These are phyloP conservation scores for Hsuehochloa calcarea DNA, from an alignment of 176 grass and related monocot genomes.

Conservation along the genomic window DNA sequence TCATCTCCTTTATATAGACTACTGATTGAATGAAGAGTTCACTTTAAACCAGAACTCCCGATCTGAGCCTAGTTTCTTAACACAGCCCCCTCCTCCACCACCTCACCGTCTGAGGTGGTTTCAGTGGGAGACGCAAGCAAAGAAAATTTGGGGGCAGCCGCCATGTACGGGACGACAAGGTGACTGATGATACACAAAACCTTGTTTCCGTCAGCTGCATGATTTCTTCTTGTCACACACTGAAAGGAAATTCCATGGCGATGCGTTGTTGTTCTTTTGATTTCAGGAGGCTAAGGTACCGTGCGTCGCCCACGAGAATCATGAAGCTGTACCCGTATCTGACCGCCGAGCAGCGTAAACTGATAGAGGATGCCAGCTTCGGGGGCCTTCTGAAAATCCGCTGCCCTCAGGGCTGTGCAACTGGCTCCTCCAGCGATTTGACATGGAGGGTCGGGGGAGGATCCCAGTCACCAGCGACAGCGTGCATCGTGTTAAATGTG, in stretches of 20 bases:
- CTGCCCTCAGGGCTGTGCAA: neutral
- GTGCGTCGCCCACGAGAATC: neutral
- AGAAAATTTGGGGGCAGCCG: neutral
- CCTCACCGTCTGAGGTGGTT: too few relatives aligned
- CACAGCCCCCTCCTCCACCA: too few relatives aligned
- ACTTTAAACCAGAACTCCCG: too few relatives aligned
- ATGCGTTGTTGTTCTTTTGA: neutral
- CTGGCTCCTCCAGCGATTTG: neutral
- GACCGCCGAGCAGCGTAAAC: neutral
- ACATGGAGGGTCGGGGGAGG: neutral
- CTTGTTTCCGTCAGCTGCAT: neutral
- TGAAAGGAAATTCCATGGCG: neutral
- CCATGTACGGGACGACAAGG: neutral
- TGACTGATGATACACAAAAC: neutral
- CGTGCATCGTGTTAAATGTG: too few relatives aligned
- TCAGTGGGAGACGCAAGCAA: neutral
- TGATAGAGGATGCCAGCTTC: conserved; percentile 23
- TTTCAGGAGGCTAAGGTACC: neutral
- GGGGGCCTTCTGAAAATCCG: neutral
- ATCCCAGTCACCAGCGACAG: neutral
- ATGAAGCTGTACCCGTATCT: conserved; percentile 13
- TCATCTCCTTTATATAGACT: too few relatives aligned
- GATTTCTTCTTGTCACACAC: neutral
- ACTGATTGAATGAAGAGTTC: too few relatives aligned
- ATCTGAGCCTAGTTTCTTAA: too few relatives aligned